phyloP scores from a whole-genome alignment of 2,329 filamentous ascomycete species.

The Fusarium transvaalense region DNA sequence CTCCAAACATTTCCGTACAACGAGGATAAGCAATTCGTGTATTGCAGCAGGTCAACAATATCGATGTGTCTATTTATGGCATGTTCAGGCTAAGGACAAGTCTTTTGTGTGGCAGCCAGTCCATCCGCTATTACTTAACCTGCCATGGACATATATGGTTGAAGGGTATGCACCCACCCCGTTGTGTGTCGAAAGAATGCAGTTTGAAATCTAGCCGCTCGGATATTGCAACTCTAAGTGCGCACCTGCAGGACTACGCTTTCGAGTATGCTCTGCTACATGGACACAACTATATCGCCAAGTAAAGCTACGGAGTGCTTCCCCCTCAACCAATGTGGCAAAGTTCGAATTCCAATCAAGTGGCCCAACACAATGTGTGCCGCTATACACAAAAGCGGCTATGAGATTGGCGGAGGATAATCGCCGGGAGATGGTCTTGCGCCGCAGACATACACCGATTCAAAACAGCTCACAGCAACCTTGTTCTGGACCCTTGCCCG shows the following conservation, averaged over 20 bases:
- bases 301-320: neutral
- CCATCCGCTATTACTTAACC: conserved; percentile 6
- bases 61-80: conserved; percentile 1
- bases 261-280: neutral
- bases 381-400: neutral
- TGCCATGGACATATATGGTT: neutral
- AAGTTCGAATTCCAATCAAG: neutral
- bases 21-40: neutral
- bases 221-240: neutral
- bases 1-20: conserved; percentile 13
- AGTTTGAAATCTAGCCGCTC: neutral
- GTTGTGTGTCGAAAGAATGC: neutral
- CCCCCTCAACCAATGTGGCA: neutral
- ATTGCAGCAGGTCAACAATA: neutral
- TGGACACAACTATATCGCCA: neutral
- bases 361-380: neutral
- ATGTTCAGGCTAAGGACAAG: neutral
- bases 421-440: conserved; percentile 10
- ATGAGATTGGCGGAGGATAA: conserved; percentile 21
- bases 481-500: conserved; percentile 3
- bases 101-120: conserved; percentile 16
- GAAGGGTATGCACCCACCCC: neutral
- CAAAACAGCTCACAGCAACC: neutral
- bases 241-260: neutral
- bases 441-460: conserved; percentile 7